Conservation (phyloP, 768 basidiomycete species). For the Lanmaoa rubissima region DNA sequence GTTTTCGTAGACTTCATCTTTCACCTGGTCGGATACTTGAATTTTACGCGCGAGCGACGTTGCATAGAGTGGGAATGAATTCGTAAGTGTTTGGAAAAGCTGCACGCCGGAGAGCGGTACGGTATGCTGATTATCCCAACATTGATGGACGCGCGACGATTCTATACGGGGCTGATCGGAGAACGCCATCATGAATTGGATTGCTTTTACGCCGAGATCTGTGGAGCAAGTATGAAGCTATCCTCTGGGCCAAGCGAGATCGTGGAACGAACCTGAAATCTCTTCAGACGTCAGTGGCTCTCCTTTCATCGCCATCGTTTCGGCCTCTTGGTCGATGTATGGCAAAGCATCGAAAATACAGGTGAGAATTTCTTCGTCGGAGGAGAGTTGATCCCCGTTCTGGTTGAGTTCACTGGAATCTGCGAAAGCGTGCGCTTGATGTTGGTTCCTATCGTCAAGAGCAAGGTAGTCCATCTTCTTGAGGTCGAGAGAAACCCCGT, state of each 20-base stretch:
- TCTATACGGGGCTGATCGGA: slow-evolving; percentile 45
- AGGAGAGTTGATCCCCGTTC: slow-evolving; percentile 6
- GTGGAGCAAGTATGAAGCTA: neutral
- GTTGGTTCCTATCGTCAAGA: slow-evolving; percentile 72
- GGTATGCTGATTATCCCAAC: slow-evolving; percentile 16
- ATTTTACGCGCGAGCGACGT: slow-evolving; percentile 72
- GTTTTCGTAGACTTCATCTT: slow-evolving; percentile 57
- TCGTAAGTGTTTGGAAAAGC: slow-evolving; percentile 62
- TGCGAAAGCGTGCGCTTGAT: neutral
- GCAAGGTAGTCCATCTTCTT: slow-evolving; percentile 98
- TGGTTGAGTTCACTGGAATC: neutral
- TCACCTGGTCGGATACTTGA: slow-evolving; percentile 46
- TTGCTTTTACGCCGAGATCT: slow-evolving; percentile 71
- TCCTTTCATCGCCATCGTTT: slow-evolving; percentile 37
- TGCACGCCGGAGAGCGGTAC: slow-evolving; percentile 13
- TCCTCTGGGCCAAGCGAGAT: neutral
- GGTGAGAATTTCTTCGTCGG: slow-evolving; percentile 21
- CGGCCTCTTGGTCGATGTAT: slow-evolving; percentile 28
- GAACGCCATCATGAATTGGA: slow-evolving; percentile 71
- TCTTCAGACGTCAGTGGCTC: slow-evolving; percentile 53
- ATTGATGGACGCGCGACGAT: slow-evolving; percentile 11
- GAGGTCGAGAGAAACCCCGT: slow-evolving; percentile 87
- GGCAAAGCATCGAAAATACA: slow-evolving; percentile 33
- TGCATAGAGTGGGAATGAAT: slow-evolving; percentile 89
- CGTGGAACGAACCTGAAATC: slow-evolving; percentile 43